phyloP scores from a whole-genome alignment of 2,329 filamentous ascomycete genomes.

The Graphiopsis chlorocephala region DNA sequence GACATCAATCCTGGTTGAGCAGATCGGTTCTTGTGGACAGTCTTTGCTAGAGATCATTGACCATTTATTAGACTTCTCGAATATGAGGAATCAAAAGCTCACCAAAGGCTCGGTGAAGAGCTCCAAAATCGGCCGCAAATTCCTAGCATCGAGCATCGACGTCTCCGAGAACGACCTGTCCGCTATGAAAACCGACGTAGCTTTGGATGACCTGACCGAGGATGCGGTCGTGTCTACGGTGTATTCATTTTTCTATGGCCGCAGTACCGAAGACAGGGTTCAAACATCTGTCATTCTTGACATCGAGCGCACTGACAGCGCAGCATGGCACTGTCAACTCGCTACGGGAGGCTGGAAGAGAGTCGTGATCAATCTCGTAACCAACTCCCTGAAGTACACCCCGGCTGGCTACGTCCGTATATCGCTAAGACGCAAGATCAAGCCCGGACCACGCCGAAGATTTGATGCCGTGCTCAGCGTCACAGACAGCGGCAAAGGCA shows the following conservation, averaged over 20 bases:
- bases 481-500: slow-evolving; percentile 64
- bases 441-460: background rate
- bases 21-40: slow-evolving; percentile 50
- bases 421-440: background rate
- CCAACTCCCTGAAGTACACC: slow-evolving; percentile 21
- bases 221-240: slow-evolving; percentile 52
- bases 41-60: slow-evolving; percentile 52
- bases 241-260: background rate
- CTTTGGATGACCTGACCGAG: slow-evolving; percentile 50
- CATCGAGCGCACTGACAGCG: background rate
- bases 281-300: background rate
- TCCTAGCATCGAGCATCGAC: background rate
- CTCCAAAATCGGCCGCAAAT: background rate
- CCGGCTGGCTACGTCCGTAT: slow-evolving; percentile 9
- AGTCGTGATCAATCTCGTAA: slow-evolving; percentile 20
- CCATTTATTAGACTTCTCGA: slow-evolving; percentile 41
- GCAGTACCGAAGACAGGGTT: background rate
- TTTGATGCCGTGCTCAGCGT: slow-evolving; percentile 37
- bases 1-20: slow-evolving; percentile 26
- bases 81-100: background rate
- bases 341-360: slow-evolving; percentile 43
- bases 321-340: background rate
- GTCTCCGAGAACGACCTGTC: slow-evolving; percentile 21
- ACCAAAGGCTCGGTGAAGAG: background rate
- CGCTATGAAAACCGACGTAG: slow-evolving; percentile 31